These are phyloP conservation scores for Malbranchea cinnamomea DNA, from an alignment of 2,329 filamentous ascomycete genomes.

Conservation along the genomic window DNA sequence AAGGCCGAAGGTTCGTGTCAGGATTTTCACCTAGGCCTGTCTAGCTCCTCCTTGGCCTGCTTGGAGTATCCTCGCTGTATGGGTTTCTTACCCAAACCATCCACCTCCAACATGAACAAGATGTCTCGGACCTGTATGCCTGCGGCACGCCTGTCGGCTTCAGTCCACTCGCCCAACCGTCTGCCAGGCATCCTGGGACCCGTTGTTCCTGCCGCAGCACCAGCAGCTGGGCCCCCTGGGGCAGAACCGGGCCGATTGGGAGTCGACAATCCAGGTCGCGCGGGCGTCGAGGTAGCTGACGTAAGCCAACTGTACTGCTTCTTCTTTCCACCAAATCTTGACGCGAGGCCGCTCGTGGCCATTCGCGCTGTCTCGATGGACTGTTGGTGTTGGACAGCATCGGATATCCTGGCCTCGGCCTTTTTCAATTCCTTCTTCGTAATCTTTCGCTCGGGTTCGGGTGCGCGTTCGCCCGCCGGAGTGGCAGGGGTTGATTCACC, in stretches of 20 bases:
- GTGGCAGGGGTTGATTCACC: slow-evolving; percentile 35
- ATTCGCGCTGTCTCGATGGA: slow-evolving; percentile 72
- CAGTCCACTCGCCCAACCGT: slow-evolving; percentile 59
- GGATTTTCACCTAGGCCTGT: slow-evolving; percentile 4
- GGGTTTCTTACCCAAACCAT: slow-evolving; percentile 40
- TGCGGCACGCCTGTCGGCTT: slow-evolving; percentile 55
- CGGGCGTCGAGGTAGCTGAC: slow-evolving; percentile 13
- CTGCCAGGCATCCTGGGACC: slow-evolving; percentile 30
- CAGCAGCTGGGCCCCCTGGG: slow-evolving; percentile 4
- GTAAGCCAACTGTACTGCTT: slow-evolving; percentile 35
- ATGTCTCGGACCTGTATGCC: slow-evolving; percentile 77
- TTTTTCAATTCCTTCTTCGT: slow-evolving; percentile 82
- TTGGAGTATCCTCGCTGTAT: slow-evolving; percentile 30
- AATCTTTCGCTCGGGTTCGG: slow-evolving; percentile 50
- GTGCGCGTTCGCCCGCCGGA: slow-evolving; percentile 31
- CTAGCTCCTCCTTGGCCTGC: slow-evolving; percentile 25
- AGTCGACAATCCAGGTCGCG: slow-evolving; percentile 24
- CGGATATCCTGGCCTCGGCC: slow-evolving; percentile 56
- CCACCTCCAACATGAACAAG: slow-evolving; percentile 62
- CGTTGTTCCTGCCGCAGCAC: slow-evolving; percentile 8
- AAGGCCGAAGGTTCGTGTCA: no score
- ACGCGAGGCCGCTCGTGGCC: slow-evolving; percentile 52
- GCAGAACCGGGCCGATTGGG: slow-evolving; percentile 20
- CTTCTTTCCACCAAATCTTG: slow-evolving; percentile 28
- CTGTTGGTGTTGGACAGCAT: slow-evolving; percentile 63